Evolutionary conservation across 106 monocot species (phyloP).

Genomic region (Acanthochlamys bracteata): DNA sequence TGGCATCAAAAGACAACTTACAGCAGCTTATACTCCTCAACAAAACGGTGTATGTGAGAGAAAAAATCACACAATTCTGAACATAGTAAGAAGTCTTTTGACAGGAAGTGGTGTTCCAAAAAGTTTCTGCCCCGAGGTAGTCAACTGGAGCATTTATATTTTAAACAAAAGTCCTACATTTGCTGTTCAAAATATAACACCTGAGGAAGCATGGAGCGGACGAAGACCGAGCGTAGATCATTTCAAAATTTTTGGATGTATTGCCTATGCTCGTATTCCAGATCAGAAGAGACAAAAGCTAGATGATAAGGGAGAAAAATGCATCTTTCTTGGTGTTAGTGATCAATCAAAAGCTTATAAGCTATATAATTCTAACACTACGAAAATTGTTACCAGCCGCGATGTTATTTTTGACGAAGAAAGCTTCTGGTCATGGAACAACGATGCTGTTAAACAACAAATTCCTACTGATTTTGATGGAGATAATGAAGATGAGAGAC

Average conservation of each 20-base stretch:
- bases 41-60: slow-evolving; percentile 4
- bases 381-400: not conserved
- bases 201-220: slow-evolving; percentile 3
- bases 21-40: not conserved
- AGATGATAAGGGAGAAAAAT: slow-evolving; percentile 4
- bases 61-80: not conserved
- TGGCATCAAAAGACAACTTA: slow-evolving; percentile 12
- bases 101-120: not conserved
- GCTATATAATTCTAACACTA: slow-evolving; percentile 7
- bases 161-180: slow-evolving; percentile 5
- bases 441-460: slow-evolving; percentile 2
- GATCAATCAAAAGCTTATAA: slow-evolving; percentile 8
- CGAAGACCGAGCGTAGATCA: not conserved
- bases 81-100: slow-evolving; percentile 1
- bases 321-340: slow-evolving; percentile 2
- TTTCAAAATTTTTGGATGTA: slow-evolving; percentile 12
- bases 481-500: not conserved
- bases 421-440: not conserved
- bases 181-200: slow-evolving; percentile 3
- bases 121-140: not conserved
- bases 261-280: slow-evolving; percentile 1
- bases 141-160: slow-evolving; percentile 5
- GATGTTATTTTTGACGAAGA: slow-evolving; percentile 11
- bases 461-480: slow-evolving; percentile 6
- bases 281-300: slow-evolving; percentile 1